Percentiles rank a stretch among this genome's conserved stretches.
Conservation (phyloP, 2,329 filamentous ascomycete genomes). For the Coniochaeta ligniaria region DNA sequence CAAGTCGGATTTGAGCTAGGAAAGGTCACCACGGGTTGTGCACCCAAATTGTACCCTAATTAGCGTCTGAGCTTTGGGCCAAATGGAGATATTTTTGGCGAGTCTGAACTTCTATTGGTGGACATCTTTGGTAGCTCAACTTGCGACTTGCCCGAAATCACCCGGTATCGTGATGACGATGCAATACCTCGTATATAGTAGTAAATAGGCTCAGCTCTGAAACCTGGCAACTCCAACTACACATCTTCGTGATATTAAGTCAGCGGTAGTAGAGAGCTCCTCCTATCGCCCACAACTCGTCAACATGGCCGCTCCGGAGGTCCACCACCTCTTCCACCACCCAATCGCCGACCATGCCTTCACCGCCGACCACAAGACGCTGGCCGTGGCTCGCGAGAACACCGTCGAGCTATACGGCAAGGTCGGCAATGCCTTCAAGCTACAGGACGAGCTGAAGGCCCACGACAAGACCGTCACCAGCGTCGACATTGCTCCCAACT, state of each 20-base stretch:
- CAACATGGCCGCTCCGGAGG: constrained; percentile 77
- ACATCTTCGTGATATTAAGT: neutral
- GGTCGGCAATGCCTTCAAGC: constrained; percentile 65
- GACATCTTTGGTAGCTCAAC: too few species aligned
- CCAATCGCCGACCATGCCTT: constrained; percentile 98
- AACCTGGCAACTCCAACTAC: neutral
- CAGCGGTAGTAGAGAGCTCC: constrained; percentile 94
- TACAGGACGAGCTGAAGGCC: constrained; percentile 89
- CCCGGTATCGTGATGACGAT: too few species aligned
- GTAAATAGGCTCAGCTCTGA: too few species aligned
- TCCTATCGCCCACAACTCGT: constrained; percentile 58
- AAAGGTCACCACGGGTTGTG: too few species aligned
- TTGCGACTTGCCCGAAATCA: too few species aligned
- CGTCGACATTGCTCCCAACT: constrained; percentile 87
- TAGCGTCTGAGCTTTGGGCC: too few species aligned
- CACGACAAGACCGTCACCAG: constrained; percentile 97
- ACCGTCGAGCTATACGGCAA: constrained; percentile 80
- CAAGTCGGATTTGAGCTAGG: neutral
- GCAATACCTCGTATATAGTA: too few species aligned
- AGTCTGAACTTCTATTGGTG: too few species aligned
- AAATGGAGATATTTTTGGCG: too few species aligned
- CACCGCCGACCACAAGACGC: constrained; percentile 79
- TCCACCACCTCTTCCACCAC: constrained; percentile 93
- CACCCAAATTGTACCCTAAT: too few species aligned
- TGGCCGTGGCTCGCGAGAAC: constrained; percentile 88